Base-by-base conservation (phyloP, 345 rosid genomes). In the Reutealis trisperma region DNA sequence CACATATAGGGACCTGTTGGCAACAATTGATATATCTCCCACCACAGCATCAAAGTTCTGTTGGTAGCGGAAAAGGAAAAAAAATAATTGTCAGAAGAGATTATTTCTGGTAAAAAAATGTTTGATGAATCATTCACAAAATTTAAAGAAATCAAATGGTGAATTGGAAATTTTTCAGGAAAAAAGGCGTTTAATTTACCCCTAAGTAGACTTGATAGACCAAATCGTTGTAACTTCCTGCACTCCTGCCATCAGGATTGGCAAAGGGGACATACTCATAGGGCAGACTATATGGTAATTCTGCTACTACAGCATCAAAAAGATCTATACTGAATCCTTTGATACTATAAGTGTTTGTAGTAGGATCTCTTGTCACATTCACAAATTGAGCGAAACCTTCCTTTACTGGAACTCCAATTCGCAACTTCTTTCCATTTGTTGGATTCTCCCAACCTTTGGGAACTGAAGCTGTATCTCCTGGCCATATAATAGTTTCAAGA, bases 401-500 rank as follows among this genome's bases (percentile, higher is more conserved):
- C 0, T 49, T 49, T 15, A 49, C 54, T 0, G 54, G 54, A 10
- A 51, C 55, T 51, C 18, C 55, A 1, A 51, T 51, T 51, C 19
- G 14, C 55, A 12, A 14, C 16, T 51, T 51, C 18, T 51, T 51
- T 0, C 55, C 55, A 51, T 51, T 13, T 51, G 55, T 3, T 51
- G 55, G 55, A 25, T 22, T 0, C 19, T 47, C 1, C 37, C 13
- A 19, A 19, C 14, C 21, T 4, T 44, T 71, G 34, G 84, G 77
- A 1, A 62, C 14, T 18, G 63, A 21, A 2, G 44, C 47, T 13
- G 81, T 37, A 37, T 57, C 66, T 21, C 85, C 83, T 5, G 85
- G 81, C 85, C 85, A 85, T 13, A 78, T 32, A 19, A 70, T 42
- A 30, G 41, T 16, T 15, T 41, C 68, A 18, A 82, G 25, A 37